These are phyloP conservation scores for Beauveria medogensis DNA, from an alignment of 2,329 filamentous ascomycete species.

Conservation along the genomic window DNA sequence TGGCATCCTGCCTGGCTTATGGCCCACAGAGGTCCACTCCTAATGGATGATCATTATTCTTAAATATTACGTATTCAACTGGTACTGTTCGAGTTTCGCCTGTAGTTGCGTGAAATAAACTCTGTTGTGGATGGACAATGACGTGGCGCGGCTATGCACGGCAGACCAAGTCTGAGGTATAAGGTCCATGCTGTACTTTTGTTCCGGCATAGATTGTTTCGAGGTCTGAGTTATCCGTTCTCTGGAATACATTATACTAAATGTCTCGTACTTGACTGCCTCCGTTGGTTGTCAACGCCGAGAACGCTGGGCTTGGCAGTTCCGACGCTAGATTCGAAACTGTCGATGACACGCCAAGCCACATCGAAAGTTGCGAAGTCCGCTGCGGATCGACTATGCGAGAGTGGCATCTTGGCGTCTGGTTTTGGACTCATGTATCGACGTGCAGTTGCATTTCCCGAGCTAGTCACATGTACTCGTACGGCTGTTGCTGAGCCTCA, in stretches of 20 bases:
- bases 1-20: neutral
- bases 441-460: neutral
- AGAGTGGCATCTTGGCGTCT: neutral
- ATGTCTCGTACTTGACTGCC: neutral
- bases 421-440: neutral
- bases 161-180: neutral
- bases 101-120: neutral
- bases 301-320: neutral
- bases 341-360: neutral
- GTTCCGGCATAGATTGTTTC: too few relatives aligned
- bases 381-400: neutral
- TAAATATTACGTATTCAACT: neutral
- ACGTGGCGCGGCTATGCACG: neutral
- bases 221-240: neutral
- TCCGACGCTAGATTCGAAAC: neutral
- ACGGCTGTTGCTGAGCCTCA: neutral
- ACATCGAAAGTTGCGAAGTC: constrained; percentile 8
- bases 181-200: neutral
- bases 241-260: neutral
- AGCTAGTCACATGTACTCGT: neutral
- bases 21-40: constrained; percentile 4
- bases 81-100: neutral
- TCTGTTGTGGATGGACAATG: neutral
- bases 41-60: neutral
- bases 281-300: neutral